Conservation (phyloP, 78 protist species). For the Cyanophora paradoxa region DNA sequence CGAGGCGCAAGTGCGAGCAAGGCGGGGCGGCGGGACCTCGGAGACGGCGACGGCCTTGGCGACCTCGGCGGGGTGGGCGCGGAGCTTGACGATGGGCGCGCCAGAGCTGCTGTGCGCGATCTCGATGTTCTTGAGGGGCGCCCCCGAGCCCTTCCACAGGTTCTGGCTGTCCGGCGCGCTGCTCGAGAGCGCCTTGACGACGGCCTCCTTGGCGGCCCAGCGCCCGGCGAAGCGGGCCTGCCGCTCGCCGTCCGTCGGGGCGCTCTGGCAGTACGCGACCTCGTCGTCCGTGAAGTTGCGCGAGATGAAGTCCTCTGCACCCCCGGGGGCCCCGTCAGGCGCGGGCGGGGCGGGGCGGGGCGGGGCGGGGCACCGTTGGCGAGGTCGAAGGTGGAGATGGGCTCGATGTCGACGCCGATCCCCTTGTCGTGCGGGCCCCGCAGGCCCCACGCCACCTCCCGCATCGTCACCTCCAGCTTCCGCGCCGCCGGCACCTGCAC, state of each 20-base stretch:
- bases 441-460: not conserved
- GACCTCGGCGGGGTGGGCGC: too few species aligned
- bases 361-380: not conserved
- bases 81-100: too few species aligned
- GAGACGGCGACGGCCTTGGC: too few species aligned
- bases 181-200: constrained; percentile 49
- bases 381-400: too few species aligned
- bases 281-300: constrained; percentile 56
- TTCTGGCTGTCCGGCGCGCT: not conserved
- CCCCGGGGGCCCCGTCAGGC: not conserved
- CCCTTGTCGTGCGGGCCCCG: constrained; percentile 4
- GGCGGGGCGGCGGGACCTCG: too few species aligned
- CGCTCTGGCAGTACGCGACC: constrained; percentile 1
- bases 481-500: not conserved
- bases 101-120: too few species aligned
- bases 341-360: not conserved
- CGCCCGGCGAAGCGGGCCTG: not conserved
- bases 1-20: too few species aligned
- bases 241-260: not conserved
- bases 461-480: not conserved
- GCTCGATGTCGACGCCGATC: constrained; percentile 45
- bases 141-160: constrained; percentile 41
- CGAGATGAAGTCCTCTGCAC: constrained; percentile 2
- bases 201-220: constrained; percentile 56
- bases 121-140: constrained; percentile 51